These are phyloP conservation scores for Hyparrhenia diplandra DNA, from an alignment of 176 grass and related monocot genomes.

Conservation along the genomic window DNA sequence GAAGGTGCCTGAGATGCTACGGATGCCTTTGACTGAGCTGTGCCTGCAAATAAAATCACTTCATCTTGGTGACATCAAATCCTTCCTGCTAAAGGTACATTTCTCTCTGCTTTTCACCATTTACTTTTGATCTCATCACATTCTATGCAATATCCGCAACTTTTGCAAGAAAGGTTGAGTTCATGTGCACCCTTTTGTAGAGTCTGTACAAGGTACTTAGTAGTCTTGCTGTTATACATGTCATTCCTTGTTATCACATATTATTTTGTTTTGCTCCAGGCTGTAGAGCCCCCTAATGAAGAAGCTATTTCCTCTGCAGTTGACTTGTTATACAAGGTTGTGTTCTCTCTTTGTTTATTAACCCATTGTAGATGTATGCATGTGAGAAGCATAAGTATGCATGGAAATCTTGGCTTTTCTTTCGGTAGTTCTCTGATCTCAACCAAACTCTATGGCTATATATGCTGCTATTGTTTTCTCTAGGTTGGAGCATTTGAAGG, in stretches of 20 bases:
- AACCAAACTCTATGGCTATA: conserved; percentile 23
- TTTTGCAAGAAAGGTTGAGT: conserved; percentile 11
- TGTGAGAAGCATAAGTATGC: conserved; percentile 12
- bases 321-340: conserved; percentile 87
- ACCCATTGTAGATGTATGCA: conserved; percentile 44
- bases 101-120: conserved; percentile 2
- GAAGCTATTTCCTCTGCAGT: conserved; percentile 92
- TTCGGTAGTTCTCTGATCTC: conserved; percentile 3
- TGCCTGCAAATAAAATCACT: conserved; percentile 99
- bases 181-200: conserved; percentile 2
- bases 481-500: conserved; percentile 97
- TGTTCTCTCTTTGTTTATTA: conserved; percentile 24
- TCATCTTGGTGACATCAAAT: conserved; percentile 75
- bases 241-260: background rate
- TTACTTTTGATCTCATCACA: background rate
- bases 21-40: conserved; percentile 93
- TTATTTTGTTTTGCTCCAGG: conserved; percentile 53
- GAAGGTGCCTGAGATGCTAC: conserved; percentile 95
- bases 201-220: background rate
- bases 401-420: conserved; percentile 6
- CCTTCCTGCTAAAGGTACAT: conserved; percentile 83
- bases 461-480: conserved; percentile 17
- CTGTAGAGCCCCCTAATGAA: conserved; percentile 92
- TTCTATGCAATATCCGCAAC: conserved; percentile 15
- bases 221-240: conserved; percentile 13